Conservation (phyloP, 163 green algal genomes). For the Scenedesmus sp. region DNA sequence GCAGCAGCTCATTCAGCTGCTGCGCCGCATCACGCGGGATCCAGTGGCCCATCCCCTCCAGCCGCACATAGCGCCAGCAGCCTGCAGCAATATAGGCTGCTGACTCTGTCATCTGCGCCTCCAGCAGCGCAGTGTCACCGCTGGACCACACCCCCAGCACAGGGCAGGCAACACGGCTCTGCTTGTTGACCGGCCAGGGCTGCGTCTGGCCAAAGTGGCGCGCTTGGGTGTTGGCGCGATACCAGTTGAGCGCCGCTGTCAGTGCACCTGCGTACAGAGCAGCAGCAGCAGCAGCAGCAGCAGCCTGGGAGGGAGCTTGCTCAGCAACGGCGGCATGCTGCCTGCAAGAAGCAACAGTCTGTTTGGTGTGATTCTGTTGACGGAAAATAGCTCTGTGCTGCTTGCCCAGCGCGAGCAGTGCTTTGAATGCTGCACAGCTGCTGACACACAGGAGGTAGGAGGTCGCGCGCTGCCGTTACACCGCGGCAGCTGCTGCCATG, state of each 20-base stretch:
- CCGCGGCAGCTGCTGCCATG: neutral
- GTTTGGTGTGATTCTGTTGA: neutral
- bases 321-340: neutral
- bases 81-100: neutral
- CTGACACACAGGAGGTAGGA: neutral
- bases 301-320: neutral
- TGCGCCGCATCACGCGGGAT: slow-evolving; percentile 28
- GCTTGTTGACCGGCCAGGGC: slow-evolving; percentile 10
- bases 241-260: slow-evolving; percentile 31
- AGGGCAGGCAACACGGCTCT: neutral
- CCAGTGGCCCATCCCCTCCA: slow-evolving; percentile 40
- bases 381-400: too few species aligned
- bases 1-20: slow-evolving; percentile 30
- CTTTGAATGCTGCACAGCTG: neutral
- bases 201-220: slow-evolving; percentile 22
- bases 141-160: slow-evolving; percentile 43
- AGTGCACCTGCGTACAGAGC: slow-evolving; percentile 1
- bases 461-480: neutral
- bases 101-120: slow-evolving; percentile 38
- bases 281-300: neutral
- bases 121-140: slow-evolving; percentile 9
- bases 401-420: too few species aligned
- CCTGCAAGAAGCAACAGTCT: neutral
- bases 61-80: slow-evolving; percentile 27
- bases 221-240: slow-evolving; percentile 30